These are phyloP conservation scores for Chrysoporthe puriensis DNA, from an alignment of 2,329 filamentous ascomycete species.

Conservation along the genomic window DNA sequence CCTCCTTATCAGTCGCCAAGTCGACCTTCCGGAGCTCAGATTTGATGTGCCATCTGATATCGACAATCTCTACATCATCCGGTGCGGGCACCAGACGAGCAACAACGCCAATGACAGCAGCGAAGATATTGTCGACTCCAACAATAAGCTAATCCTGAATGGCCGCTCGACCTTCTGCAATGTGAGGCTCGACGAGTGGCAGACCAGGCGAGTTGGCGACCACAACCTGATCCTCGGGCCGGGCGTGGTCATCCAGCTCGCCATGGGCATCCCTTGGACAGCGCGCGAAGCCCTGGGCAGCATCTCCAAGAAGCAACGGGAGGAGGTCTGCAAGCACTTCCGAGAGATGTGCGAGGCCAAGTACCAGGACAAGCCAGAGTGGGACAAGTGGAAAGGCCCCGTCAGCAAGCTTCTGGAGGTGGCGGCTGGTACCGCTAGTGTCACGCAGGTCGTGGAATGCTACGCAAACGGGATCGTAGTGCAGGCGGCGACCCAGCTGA, in stretches of 20 bases:
- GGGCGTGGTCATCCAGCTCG: conserved; percentile 27
- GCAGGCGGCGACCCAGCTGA: conserved; percentile 24
- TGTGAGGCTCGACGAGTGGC: conserved; percentile 28
- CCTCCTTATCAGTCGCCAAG: conserved; percentile 26
- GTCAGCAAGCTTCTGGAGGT: conserved; percentile 29
- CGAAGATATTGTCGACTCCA: conserved; percentile 9
- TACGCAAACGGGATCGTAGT: conserved; percentile 28
- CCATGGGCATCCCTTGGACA: conserved; percentile 28
- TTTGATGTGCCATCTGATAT: conserved; percentile 24
- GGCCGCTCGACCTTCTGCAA: conserved; percentile 26
- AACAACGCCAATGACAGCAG: not conserved
- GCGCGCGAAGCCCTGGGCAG: conserved; percentile 25
- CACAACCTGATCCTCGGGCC: conserved; percentile 29
- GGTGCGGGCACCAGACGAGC: conserved; percentile 24
- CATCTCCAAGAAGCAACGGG: conserved; percentile 28
- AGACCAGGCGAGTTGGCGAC: conserved; percentile 26
- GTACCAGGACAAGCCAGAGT: conserved; percentile 25
- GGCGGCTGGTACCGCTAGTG: conserved; percentile 21
- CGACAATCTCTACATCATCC: conserved; percentile 28
- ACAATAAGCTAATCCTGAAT: conserved; percentile 26
- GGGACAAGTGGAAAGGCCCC: conserved; percentile 28
- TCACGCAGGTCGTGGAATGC: conserved; percentile 27
- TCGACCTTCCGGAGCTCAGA: conserved; percentile 24
- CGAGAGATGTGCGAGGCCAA: conserved; percentile 29
- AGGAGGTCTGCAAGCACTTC: conserved; percentile 26